A percentile compares a stretch with the other conserved stretches of the same genome.
Conservation (phyloP, 2,329 filamentous ascomycete species). For the Pseudocercospora macadamiae region DNA sequence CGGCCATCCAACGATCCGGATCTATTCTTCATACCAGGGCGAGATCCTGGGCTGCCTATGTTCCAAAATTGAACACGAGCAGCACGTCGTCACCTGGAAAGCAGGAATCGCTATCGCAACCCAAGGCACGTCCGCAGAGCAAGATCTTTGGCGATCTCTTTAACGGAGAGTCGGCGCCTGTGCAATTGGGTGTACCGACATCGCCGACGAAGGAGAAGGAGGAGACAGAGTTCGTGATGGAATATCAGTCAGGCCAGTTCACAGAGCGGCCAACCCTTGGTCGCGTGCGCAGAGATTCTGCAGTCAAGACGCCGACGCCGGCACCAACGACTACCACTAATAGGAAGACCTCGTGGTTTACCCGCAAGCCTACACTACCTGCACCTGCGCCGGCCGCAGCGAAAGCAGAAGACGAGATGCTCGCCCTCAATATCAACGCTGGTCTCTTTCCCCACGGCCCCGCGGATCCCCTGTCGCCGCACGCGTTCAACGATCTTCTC, state of each 20-base stretch:
- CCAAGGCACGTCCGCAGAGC: conserved; percentile 14
- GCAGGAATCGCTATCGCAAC: conserved; percentile 14
- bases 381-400: conserved; percentile 12
- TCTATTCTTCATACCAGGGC: conserved; percentile 36
- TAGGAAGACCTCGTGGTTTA: conserved; percentile 38
- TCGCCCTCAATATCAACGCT: conserved; percentile 57
- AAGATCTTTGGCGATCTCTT: conserved; percentile 38
- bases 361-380: conserved; percentile 28
- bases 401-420: conserved; percentile 51
- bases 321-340: conserved; percentile 2
- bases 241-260: conserved; percentile 37
- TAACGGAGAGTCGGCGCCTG: conserved; percentile 39
- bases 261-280: conserved; percentile 34
- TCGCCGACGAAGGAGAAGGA: conserved; percentile 36
- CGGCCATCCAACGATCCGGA: conserved; percentile 34
- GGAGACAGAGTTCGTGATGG: conserved; percentile 40
- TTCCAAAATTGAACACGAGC: conserved; percentile 32
- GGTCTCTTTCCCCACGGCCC: conserved; percentile 58
- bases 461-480: conserved; percentile 53
- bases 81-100: conserved; percentile 15
- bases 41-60: conserved; percentile 35
- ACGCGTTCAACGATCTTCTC: conserved; percentile 60
- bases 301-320: neutral
- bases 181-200: conserved; percentile 34
- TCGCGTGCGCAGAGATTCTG: conserved; percentile 20